phyloP scores from a whole-genome alignment of 345 rosid species.

The Rhizophora apiculata region DNA sequence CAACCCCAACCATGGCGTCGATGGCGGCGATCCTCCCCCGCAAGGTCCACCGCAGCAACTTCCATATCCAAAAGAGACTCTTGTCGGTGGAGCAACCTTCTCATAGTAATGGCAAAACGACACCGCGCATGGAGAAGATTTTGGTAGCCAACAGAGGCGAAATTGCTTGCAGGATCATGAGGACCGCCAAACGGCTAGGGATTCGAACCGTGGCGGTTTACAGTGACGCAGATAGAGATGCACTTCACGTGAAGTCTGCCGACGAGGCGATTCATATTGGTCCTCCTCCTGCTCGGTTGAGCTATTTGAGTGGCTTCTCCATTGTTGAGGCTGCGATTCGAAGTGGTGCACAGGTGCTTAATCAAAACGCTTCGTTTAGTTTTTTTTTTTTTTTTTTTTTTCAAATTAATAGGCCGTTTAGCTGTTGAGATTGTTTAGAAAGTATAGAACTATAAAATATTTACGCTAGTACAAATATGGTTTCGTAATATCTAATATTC shows the following conservation, averaged over 20 bases:
- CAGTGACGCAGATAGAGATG: constrained; percentile 74
- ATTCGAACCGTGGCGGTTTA: constrained; percentile 80
- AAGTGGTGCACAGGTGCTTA: constrained; percentile 73
- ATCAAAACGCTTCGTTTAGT: not conserved
- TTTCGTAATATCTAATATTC: too few species aligned
- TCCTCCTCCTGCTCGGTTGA: constrained; percentile 80
- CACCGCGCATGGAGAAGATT: constrained; percentile 61
- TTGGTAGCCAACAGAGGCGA: constrained; percentile 84
- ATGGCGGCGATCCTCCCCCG: constrained; percentile 55
- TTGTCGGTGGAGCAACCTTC: constrained; percentile 29
- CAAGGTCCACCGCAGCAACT: constrained; percentile 26
- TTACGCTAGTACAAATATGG: too few species aligned
- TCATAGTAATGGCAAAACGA: not conserved
- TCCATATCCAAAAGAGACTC: constrained; percentile 30
- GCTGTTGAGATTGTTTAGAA: too few species aligned
- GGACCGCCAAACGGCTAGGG: constrained; percentile 78
- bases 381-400: not conserved
- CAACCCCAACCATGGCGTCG: constrained; percentile 36
- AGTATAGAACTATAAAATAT: too few species aligned
- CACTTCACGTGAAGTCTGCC: constrained; percentile 87
- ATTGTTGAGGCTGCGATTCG: constrained; percentile 76
- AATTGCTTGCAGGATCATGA: constrained; percentile 78
- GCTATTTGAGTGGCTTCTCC: constrained; percentile 58
- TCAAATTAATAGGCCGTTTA: not conserved
- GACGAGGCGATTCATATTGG: constrained; percentile 80